These are phyloP conservation scores for Pichia norvegensis DNA, from an alignment of 1,139 yeast species.

Conservation along the genomic window DNA sequence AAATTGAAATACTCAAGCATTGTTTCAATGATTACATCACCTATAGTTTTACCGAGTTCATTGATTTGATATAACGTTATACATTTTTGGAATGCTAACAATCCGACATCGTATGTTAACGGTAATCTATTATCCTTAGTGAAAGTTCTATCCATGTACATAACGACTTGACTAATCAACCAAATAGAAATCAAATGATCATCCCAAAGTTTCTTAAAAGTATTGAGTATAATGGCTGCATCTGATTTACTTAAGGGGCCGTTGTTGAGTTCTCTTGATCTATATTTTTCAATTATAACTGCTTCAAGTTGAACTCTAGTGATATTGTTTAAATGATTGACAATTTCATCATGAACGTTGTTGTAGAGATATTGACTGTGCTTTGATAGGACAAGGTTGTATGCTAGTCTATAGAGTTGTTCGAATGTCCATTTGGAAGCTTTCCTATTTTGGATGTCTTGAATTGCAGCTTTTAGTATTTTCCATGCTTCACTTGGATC, in stretches of 20 bases:
- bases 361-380: slow-evolving; percentile 65
- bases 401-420: slow-evolving; percentile 74
- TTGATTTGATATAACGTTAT: slow-evolving; percentile 30
- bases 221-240: slow-evolving; percentile 34
- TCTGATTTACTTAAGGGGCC: slow-evolving; percentile 10
- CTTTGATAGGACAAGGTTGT: slow-evolving; percentile 68
- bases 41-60: slow-evolving; percentile 40
- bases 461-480: slow-evolving; percentile 63
- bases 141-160: slow-evolving; percentile 81
- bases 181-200: slow-evolving; percentile 71
- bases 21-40: slow-evolving; percentile 40
- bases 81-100: slow-evolving; percentile 33
- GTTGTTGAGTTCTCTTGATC: slow-evolving; percentile 2
- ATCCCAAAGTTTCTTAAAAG: slow-evolving; percentile 55
- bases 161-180: slow-evolving; percentile 75
- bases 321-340: slow-evolving; percentile 38
- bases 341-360: slow-evolving; percentile 46
- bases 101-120: slow-evolving; percentile 67
- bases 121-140: slow-evolving; percentile 65
- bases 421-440: slow-evolving; percentile 78
- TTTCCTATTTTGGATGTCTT: slow-evolving; percentile 65
- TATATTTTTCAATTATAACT: slow-evolving; percentile 7
- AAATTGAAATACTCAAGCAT: slow-evolving; percentile 51
- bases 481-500: slow-evolving; percentile 70
- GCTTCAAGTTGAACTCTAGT: slow-evolving; percentile 10